phyloP scores from a whole-genome alignment of 108 stramenopile genomes.

The Aurantiochytrium sp. region DNA sequence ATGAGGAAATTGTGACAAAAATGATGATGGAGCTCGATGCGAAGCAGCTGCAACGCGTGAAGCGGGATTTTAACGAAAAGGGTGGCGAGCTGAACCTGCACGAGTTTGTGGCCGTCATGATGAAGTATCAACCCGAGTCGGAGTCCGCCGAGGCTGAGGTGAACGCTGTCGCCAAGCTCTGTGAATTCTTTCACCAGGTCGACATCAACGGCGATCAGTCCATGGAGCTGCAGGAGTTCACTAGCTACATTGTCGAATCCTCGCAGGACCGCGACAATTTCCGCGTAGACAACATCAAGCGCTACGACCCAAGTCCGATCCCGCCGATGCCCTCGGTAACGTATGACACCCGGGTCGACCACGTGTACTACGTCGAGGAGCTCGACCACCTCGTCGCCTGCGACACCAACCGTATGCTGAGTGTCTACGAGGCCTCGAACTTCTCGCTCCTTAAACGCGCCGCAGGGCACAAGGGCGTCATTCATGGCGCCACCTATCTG shows the following conservation, averaged over 20 bases:
- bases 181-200: conserved; percentile 40
- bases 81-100: background rate
- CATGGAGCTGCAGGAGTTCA: conserved; percentile 46
- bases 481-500: background rate
- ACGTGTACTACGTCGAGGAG: conserved; percentile 1
- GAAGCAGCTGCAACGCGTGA: background rate
- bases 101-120: conserved; percentile 26
- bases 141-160: background rate
- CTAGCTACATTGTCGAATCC: conserved; percentile 39
- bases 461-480: background rate
- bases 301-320: conserved; percentile 2
- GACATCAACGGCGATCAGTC: conserved; percentile 44
- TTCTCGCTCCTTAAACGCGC: background rate
- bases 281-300: conserved; percentile 4
- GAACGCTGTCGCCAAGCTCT: background rate
- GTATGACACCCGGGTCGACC: conserved; percentile 13
- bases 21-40: conserved; percentile 27
- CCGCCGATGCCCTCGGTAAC: background rate
- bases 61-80: background rate
- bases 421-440: background rate
- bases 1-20: conserved; percentile 18
- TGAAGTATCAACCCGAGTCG: conserved; percentile 10
- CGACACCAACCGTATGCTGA: conserved; percentile 9
- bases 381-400: background rate
- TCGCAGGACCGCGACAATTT: conserved; percentile 23